Evolutionary conservation across 2,329 filamentous ascomycete genomes (phyloP).

Genomic region (Penicillium sp.): DNA sequence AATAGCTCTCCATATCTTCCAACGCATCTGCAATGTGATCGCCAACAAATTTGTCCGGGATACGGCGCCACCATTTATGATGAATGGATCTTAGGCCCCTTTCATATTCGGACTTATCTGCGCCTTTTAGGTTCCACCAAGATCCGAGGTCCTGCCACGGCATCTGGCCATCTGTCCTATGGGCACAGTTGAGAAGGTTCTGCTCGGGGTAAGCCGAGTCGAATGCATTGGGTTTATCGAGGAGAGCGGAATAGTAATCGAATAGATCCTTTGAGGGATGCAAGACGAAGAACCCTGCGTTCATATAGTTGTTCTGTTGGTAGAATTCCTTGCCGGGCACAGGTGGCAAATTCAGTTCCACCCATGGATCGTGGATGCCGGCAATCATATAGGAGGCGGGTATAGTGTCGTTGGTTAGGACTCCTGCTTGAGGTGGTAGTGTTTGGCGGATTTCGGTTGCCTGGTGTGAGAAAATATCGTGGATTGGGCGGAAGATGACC

Average conservation of each 20-base stretch:
- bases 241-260: conserved; percentile 2
- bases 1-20: conserved; percentile 2
- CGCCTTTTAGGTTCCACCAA: conserved; percentile 5
- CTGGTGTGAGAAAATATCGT: conserved; percentile 1
- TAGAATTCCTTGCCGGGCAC: neutral
- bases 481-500: conserved; percentile 1
- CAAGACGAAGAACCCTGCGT: conserved; percentile 11
- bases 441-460: neutral
- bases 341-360: neutral
- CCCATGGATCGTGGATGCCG: conserved; percentile 1
- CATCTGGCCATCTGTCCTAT: conserved; percentile 12
- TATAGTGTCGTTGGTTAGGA: too few species aligned
- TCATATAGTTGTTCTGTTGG: conserved; percentile 4
- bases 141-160: conserved; percentile 7
- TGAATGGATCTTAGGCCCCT: conserved; percentile 6
- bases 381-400: conserved; percentile 2
- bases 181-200: conserved; percentile 12
- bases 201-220: conserved; percentile 8
- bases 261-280: conserved; percentile 2
- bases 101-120: conserved; percentile 1
- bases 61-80: conserved; percentile 12
- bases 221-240: neutral
- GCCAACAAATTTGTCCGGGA: conserved; percentile 5
- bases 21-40: neutral
- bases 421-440: too few species aligned